Evolutionary conservation across 192 early-diverging fungal genomes (phyloP).

Genomic region (Pilaira anomala): DNA sequence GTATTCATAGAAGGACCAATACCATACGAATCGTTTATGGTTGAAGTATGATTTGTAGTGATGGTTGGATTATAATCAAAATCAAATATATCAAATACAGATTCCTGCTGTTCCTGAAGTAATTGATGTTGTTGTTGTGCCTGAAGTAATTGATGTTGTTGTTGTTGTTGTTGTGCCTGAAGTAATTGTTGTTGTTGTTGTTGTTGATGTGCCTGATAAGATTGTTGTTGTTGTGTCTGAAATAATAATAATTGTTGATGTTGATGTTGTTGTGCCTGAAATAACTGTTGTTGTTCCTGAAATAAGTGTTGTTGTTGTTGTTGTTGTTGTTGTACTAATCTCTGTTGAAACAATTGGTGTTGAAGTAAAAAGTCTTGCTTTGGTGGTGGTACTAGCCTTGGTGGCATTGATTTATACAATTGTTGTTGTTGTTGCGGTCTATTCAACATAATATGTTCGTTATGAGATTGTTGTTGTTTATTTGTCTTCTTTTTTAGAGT

Average conservation of each 20-base stretch:
- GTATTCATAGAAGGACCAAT: too few relatives aligned
- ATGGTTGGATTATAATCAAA: neutral
- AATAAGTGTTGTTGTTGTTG: neutral
- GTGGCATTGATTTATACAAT: neutral
- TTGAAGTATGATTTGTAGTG: neutral
- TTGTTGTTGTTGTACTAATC: neutral
- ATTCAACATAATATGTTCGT: neutral
- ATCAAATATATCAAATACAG: neutral
- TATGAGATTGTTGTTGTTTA: neutral
- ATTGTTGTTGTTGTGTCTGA: neutral
- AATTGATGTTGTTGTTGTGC: neutral
- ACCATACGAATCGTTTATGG: neutral
- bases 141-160: conserved; percentile 2
- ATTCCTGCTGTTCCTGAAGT: neutral
- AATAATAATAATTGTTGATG: neutral
- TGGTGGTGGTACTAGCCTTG: neutral
- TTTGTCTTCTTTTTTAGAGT: neutral
- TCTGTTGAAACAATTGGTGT: neutral
- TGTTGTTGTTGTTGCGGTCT: neutral
- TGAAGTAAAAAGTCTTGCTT: neutral
- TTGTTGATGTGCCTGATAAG: neutral
- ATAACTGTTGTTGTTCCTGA: neutral
- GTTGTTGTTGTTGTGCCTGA: conserved; percentile 1
- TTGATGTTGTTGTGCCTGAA: conserved; percentile 2
- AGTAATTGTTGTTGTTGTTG: conserved; percentile 5